phyloP scores from a whole-genome alignment of 2,329 filamentous ascomycete species.

The Aspergillus candidus region DNA sequence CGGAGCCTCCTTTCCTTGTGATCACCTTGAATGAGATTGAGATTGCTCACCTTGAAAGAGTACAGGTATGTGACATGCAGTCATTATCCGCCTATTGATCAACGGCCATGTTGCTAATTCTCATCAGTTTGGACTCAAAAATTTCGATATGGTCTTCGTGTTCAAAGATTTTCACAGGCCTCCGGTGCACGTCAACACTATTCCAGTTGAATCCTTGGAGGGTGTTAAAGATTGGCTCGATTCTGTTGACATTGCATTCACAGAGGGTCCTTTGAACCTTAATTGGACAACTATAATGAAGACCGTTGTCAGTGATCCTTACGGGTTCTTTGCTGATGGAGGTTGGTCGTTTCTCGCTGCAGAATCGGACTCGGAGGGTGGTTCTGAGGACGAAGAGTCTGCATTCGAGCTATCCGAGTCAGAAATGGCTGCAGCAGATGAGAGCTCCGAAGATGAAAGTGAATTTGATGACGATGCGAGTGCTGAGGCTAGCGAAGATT shows the following conservation, averaged over 20 bases:
- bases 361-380: conserved; percentile 79
- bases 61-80: conserved; percentile 47
- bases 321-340: conserved; percentile 90
- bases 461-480: conserved; percentile 91
- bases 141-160: conserved; percentile 96
- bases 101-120: conserved; percentile 18
- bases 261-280: conserved; percentile 90
- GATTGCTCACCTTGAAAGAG: conserved; percentile 90
- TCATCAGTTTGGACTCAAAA: conserved; percentile 83
- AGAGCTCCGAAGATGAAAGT: conserved; percentile 79
- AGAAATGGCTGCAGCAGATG: conserved; percentile 66
- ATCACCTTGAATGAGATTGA: conserved; percentile 94
- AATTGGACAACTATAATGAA: conserved; percentile 99
- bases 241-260: conserved; percentile 88
- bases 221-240: conserved; percentile 97
- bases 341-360: conserved; percentile 90
- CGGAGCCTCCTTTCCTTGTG: conserved; percentile 94
- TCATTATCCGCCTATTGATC: neutral
- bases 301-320: conserved; percentile 88
- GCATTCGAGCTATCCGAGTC: conserved; percentile 87
- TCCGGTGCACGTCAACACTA: conserved; percentile 94
- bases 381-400: conserved; percentile 74
- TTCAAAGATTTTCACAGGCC: conserved; percentile 95
- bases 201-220: conserved; percentile 90
- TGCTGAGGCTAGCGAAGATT: conserved; percentile 64